Evolutionary conservation across 257 asterid genomes (phyloP).

Genomic region (Solanum ossicruentum): DNA sequence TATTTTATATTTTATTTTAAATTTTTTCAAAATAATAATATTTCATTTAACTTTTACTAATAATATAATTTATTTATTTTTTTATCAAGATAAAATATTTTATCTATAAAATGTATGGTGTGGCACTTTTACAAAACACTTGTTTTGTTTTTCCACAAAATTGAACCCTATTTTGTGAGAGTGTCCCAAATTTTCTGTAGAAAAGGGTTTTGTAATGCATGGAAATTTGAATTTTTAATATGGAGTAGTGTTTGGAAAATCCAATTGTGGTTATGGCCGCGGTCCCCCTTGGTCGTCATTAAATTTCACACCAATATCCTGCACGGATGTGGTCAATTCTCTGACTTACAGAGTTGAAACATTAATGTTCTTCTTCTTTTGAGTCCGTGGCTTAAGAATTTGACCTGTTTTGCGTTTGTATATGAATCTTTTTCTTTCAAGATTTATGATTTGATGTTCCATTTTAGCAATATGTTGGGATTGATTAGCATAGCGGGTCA

Average conservation of each 20-base stretch:
- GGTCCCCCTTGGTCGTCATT: not conserved
- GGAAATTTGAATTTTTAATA: not conserved
- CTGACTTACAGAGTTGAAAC: not conserved
- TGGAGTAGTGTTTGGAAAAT: not conserved
- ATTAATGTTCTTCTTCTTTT: not conserved
- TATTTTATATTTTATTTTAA: too few species aligned
- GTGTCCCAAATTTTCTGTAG: not conserved
- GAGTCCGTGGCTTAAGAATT: not conserved
- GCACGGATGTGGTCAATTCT: not conserved
- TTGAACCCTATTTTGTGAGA: not conserved
- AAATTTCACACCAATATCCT: not conserved
- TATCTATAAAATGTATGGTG: too few species aligned
- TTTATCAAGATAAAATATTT: too few species aligned
- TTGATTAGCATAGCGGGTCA: conserved; percentile 23
- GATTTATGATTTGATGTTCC: not conserved
- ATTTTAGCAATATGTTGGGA: conserved; percentile 16
- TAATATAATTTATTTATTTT: too few species aligned
- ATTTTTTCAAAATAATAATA: too few species aligned
- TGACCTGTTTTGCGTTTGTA: not conserved
- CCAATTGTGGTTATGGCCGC: not conserved
- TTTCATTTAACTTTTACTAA: too few species aligned
- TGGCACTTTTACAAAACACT: too few species aligned
- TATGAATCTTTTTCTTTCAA: not conserved
- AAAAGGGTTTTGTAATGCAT: not conserved
- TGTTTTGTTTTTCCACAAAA: not conserved